These are phyloP conservation scores for Boletales sp. DNA, from an alignment of 768 basidiomycete species.

Conservation along the genomic window DNA sequence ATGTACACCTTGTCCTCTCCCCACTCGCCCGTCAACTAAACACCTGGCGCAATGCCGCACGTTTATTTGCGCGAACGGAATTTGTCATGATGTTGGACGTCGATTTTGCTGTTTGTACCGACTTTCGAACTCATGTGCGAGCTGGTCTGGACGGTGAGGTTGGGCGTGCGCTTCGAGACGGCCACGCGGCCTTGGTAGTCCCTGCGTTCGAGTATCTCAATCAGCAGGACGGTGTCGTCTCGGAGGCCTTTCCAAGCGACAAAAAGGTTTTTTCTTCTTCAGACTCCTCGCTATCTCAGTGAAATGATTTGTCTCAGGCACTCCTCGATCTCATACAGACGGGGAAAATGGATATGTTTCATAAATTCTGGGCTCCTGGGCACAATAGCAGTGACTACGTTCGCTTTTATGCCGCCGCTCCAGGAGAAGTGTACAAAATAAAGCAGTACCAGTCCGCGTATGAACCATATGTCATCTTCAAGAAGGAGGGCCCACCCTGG, in stretches of 20 bases:
- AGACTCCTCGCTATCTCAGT: background rate
- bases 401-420: slow-evolving; percentile 55
- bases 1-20: slow-evolving; percentile 84
- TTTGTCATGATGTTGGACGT: slow-evolving; percentile 91
- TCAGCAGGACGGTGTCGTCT: slow-evolving; percentile 60
- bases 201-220: slow-evolving; percentile 82
- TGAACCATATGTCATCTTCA: slow-evolving; percentile 85
- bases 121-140: slow-evolving; percentile 62
- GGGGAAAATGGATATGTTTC: slow-evolving; percentile 69
- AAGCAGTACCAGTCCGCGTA: slow-evolving; percentile 78
- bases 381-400: slow-evolving; percentile 81
- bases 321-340: slow-evolving; percentile 57
- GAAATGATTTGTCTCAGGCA: slow-evolving; percentile 30
- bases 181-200: slow-evolving; percentile 69
- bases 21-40: slow-evolving; percentile 84
- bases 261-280: slow-evolving; percentile 48
- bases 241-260: slow-evolving; percentile 57
- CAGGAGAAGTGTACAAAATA: slow-evolving; percentile 73
- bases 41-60: slow-evolving; percentile 84
- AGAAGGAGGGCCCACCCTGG: slow-evolving; percentile 75
- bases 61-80: slow-evolving; percentile 78
- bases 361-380: slow-evolving; percentile 71
- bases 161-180: slow-evolving; percentile 46
- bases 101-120: slow-evolving; percentile 82
- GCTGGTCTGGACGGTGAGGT: slow-evolving; percentile 34